Percentiles rank a stretch among this genome's conserved stretches.
Evolutionary conservation across 495 filamentous ascomycete species (phyloP).

Genomic region (Penicillium lagena): DNA sequence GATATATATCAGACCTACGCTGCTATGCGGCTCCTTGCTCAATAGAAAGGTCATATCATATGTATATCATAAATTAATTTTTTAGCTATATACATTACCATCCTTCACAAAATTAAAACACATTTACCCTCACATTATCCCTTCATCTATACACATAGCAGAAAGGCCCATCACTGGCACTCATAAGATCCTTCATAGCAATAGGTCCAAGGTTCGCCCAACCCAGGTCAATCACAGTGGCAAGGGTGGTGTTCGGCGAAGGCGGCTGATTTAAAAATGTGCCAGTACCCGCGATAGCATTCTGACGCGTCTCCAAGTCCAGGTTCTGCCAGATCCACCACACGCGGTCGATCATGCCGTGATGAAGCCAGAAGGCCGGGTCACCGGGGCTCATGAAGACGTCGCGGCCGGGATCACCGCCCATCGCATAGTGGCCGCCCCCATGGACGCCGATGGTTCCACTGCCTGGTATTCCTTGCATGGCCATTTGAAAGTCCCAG

Average conservation of each 20-base stretch:
- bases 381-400: constrained; percentile 55
- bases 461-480: constrained; percentile 44
- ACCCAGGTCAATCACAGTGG: constrained; percentile 37
- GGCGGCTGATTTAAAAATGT: constrained; percentile 51
- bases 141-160: constrained; percentile 49
- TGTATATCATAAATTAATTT: too few species aligned
- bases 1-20: too few species aligned
- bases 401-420: constrained; percentile 55
- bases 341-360: constrained; percentile 61
- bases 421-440: constrained; percentile 59
- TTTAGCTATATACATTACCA: too few species aligned
- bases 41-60: too few species aligned
- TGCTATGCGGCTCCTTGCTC: too few species aligned
- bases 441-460: constrained; percentile 52
- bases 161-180: constrained; percentile 46
- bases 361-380: constrained; percentile 64
- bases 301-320: constrained; percentile 37
- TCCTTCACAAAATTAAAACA: too few species aligned
- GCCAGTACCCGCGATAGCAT: constrained; percentile 45
- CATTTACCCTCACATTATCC: too few species aligned
- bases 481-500: constrained; percentile 44
- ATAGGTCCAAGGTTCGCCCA: constrained; percentile 28
- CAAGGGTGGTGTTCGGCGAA: constrained; percentile 40
- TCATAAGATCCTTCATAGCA: constrained; percentile 41
- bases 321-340: constrained; percentile 69